Conservation (phyloP, 768 basidiomycete species). For the Lactarius vividus region DNA sequence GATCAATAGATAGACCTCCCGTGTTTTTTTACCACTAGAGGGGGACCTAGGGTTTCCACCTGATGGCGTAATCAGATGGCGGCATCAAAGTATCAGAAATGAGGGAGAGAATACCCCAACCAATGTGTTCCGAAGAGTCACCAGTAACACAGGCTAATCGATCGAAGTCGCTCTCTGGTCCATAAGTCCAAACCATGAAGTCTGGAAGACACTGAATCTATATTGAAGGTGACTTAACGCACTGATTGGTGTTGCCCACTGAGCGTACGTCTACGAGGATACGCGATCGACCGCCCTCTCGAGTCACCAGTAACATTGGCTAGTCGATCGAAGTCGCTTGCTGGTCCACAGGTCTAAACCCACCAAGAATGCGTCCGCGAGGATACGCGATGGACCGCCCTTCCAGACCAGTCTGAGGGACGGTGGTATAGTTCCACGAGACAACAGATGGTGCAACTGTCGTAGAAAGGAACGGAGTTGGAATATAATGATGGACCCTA, state of each 20-base stretch:
- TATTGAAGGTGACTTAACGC: too few relatives aligned
- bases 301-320: constrained; percentile 21
- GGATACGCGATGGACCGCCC: constrained; percentile 24
- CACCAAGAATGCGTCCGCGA: constrained; percentile 25
- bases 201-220: neutral
- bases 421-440: constrained; percentile 27
- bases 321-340: constrained; percentile 27
- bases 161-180: constrained; percentile 26
- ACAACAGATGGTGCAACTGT: neutral
- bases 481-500: too few relatives aligned
- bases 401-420: constrained; percentile 19
- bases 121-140: constrained; percentile 18
- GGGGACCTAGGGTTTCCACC: constrained; percentile 2
- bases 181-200: constrained; percentile 18
- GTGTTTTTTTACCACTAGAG: constrained; percentile 26
- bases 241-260: too few relatives aligned
- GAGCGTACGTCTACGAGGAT: too few relatives aligned
- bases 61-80: neutral
- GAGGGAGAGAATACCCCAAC: neutral
- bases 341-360: constrained; percentile 23
- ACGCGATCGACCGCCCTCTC: too few relatives aligned
- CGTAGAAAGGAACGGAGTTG: too few relatives aligned
- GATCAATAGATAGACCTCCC: constrained; percentile 26
- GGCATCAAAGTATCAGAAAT: neutral
- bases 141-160: constrained; percentile 25